Evolutionary conservation across 805 yeast genomes (phyloP), one percentile per base, ranked within the genome.

Genomic region (Pichia manshurica): DNA sequence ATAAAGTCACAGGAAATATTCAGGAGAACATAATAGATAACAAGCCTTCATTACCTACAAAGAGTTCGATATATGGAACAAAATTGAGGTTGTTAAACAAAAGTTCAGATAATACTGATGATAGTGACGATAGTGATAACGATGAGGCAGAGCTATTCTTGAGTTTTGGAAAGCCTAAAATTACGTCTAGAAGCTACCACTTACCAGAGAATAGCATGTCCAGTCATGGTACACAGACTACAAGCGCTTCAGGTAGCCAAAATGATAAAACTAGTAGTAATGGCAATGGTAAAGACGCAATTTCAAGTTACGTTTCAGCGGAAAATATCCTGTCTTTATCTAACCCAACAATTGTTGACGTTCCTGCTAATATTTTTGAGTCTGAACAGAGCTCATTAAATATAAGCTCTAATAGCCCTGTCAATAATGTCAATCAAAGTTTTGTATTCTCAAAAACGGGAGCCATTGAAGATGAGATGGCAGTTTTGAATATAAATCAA

Each of bases 41-140:
- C 17, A 17, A 25, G 29, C 10, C 29, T 8, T 25, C 15, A 23
- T 35, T 19, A 7, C 35, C 38, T 5, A 38, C 47, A 2, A 46
- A 44, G 34, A 47, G 45, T 15, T 38, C 53, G 2, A 52, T 52
- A 21, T 52, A 52, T 32, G 55, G 55, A 3, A 49, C 55, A 9
- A 49, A 44, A 25, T 39, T 52, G 5, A 47, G 47, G 16, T 42
- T 52, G 17, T 16, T 45, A 3, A 19, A 25, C 9, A 42, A 41
- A 17, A 12, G 15, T 32, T 34, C 29, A 9, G 21, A 39, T 1
- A 16, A 39, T 20, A 17, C 17, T 41, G 15, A 21, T 22, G 51
- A 36, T 9, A 38, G 46, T 37, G 46, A 40, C 12, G 33, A 42
- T 25, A 25, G 37, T 16, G 45, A 29, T 35, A 43, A 45, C 28